phyloP scores from a whole-genome alignment of 352 stramenopile species.

The Pythium dissotocum region DNA sequence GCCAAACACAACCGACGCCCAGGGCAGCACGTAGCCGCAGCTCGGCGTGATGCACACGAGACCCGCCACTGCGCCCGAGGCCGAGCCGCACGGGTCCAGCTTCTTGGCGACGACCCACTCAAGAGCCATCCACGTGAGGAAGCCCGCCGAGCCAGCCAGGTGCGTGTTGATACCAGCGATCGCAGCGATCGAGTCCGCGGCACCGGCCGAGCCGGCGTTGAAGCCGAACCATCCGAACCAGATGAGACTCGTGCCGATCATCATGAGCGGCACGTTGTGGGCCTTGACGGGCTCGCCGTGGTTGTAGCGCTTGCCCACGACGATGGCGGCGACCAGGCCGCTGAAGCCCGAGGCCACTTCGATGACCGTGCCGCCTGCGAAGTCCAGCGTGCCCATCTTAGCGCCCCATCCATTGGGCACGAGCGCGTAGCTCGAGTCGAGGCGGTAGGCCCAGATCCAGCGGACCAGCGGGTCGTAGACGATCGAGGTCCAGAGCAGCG shows the following conservation, averaged over 20 bases:
- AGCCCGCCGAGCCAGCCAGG: slow-evolving; percentile 55
- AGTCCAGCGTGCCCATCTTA: slow-evolving; percentile 78
- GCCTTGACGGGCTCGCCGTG: slow-evolving; percentile 68
- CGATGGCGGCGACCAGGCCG: slow-evolving; percentile 62
- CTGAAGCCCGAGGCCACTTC: slow-evolving; percentile 82
- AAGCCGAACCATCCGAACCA: slow-evolving; percentile 91
- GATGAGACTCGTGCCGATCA: slow-evolving; percentile 73
- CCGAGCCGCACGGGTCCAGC: slow-evolving; percentile 63
- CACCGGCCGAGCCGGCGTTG: slow-evolving; percentile 67
- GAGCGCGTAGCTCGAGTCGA: slow-evolving; percentile 52
- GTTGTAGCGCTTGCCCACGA: slow-evolving; percentile 79
- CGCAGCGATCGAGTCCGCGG: slow-evolving; percentile 62
- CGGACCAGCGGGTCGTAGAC: slow-evolving; percentile 85
- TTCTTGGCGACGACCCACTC: slow-evolving; percentile 55
- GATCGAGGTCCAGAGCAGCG: slow-evolving; percentile 76
- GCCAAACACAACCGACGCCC: slow-evolving; percentile 71
- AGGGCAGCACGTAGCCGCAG: slow-evolving; percentile 72
- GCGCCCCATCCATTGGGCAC: slow-evolving; percentile 57
- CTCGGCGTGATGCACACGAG: slow-evolving; percentile 71
- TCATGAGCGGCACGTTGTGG: slow-evolving; percentile 85
- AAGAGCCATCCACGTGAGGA: slow-evolving; percentile 67
- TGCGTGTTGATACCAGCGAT: slow-evolving; percentile 78
- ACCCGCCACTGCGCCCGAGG: slow-evolving; percentile 60
- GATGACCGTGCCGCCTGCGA: slow-evolving; percentile 84
- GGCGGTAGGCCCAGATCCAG: slow-evolving; percentile 83